Evolutionary conservation across 2,329 filamentous ascomycete species (phyloP).

Genomic region (Pseudovirgaria hyperparasitica): DNA sequence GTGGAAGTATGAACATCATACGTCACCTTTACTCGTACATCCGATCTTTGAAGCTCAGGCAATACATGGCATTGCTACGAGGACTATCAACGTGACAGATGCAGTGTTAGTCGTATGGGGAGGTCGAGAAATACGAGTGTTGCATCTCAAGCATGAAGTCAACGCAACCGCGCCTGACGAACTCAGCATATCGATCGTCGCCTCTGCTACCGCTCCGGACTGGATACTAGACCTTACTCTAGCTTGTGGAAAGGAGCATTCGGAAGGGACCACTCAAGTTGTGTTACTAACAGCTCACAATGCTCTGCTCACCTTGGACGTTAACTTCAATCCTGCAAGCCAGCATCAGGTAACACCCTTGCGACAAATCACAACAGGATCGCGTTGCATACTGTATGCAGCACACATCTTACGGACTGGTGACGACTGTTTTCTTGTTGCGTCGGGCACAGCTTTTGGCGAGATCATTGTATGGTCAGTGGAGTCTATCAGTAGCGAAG

Average conservation of each 20-base stretch:
- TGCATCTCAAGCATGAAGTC: conserved; percentile 10
- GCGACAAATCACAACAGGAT: conserved; percentile 46
- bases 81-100: conserved; percentile 10
- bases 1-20: conserved; percentile 17
- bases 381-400: conserved; percentile 78
- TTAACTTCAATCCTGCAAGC: conserved; percentile 5
- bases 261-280: conserved; percentile 8
- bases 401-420: conserved; percentile 58
- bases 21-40: conserved; percentile 19
- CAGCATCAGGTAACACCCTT: conserved; percentile 19
- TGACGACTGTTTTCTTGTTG: conserved; percentile 52
- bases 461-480: conserved; percentile 87
- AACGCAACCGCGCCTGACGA: conserved; percentile 12
- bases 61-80: conserved; percentile 58
- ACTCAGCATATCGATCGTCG: not conserved
- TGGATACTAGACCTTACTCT: conserved; percentile 23
- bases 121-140: conserved; percentile 35
- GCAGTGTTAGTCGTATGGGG: conserved; percentile 23
- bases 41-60: conserved; percentile 53
- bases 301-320: conserved; percentile 42
- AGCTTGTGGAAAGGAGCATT: not conserved
- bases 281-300: conserved; percentile 81
- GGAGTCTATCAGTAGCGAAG: conserved; percentile 18
- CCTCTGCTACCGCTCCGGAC: conserved; percentile 15
- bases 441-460: conserved; percentile 86